phyloP scores from a whole-genome alignment of 306 rosid genomes.

The Dicorynia guianensis region DNA sequence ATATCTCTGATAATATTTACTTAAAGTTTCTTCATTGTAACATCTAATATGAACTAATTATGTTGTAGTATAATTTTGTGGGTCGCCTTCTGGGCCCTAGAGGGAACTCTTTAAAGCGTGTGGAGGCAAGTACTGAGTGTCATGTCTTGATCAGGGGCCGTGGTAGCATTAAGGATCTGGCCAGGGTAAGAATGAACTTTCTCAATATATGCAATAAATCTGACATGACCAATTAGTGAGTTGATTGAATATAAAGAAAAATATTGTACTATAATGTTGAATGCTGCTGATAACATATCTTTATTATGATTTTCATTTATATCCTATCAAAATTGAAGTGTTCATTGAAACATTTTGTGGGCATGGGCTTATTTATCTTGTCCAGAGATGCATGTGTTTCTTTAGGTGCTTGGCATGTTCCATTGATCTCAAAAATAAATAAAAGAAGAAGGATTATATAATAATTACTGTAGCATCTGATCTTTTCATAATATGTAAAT shows the following conservation, averaged over 20 bases:
- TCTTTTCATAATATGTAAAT: constrained; percentile 23
- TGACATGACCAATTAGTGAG: not conserved
- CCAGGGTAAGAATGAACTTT: constrained; percentile 66
- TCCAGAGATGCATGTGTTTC: not conserved
- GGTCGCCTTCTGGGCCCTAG: constrained; percentile 99
- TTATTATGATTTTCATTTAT: not conserved
- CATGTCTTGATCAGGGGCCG: constrained; percentile 98
- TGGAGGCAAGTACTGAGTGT: constrained; percentile 91
- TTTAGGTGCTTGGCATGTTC: not conserved
- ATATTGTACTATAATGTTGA: constrained; percentile 24
- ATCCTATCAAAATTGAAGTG: constrained; percentile 20
- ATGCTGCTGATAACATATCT: constrained; percentile 9
- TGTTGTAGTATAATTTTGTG: constrained; percentile 86
- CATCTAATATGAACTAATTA: constrained; percentile 46
- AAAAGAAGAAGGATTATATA: not conserved
- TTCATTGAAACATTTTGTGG: constrained; percentile 3
- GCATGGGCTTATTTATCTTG: not conserved
- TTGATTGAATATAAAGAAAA: constrained; percentile 8
- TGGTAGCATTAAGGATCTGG: constrained; percentile 97
- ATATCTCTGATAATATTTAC: constrained; percentile 17
- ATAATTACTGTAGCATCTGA: not conserved
- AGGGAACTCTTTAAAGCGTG: constrained; percentile 98
- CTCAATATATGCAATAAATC: constrained; percentile 3
- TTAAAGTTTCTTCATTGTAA: not conserved
- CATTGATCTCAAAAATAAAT: no score